phyloP scores from a whole-genome alignment of 2,329 filamentous ascomycete genomes.

The Cladosporium sp. region DNA sequence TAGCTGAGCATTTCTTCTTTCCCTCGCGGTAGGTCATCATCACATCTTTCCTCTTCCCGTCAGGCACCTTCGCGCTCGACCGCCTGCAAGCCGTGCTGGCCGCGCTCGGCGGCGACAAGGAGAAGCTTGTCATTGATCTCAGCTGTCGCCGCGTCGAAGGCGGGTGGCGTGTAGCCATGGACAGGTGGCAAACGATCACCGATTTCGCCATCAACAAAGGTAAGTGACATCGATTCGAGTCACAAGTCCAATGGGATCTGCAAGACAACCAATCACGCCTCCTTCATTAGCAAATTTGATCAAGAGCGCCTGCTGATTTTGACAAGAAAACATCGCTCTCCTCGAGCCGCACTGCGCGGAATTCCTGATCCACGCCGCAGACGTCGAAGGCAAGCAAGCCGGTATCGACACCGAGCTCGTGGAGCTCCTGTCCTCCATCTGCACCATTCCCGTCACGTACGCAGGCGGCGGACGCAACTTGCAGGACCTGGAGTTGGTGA shows the following conservation, averaged over 20 bases:
- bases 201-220: slow-evolving; percentile 91
- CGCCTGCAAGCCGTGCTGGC: slow-evolving; percentile 72
- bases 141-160: slow-evolving; percentile 78
- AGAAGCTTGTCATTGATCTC: slow-evolving; percentile 88
- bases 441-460: slow-evolving; percentile 90
- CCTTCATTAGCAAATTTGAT: background rate
- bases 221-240: slow-evolving; percentile 39
- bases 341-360: slow-evolving; percentile 93
- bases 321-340: slow-evolving; percentile 70
- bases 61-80: slow-evolving; percentile 74
- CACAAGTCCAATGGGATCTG: background rate
- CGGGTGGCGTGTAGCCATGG: slow-evolving; percentile 96
- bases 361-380: slow-evolving; percentile 94
- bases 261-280: background rate
- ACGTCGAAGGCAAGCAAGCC: slow-evolving; percentile 89
- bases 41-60: slow-evolving; percentile 90
- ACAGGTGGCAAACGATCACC: slow-evolving; percentile 98
- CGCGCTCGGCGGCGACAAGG: slow-evolving; percentile 70
- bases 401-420: slow-evolving; percentile 90
- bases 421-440: slow-evolving; percentile 75
- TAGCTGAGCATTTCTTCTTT: slow-evolving; percentile 13
- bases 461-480: slow-evolving; percentile 87
- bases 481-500: slow-evolving; percentile 79
- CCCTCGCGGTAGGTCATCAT: slow-evolving; percentile 78
- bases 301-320: background rate